phyloP scores from a whole-genome alignment of 371 early-diverging fungal species.

The Gilbertella persicaria region DNA sequence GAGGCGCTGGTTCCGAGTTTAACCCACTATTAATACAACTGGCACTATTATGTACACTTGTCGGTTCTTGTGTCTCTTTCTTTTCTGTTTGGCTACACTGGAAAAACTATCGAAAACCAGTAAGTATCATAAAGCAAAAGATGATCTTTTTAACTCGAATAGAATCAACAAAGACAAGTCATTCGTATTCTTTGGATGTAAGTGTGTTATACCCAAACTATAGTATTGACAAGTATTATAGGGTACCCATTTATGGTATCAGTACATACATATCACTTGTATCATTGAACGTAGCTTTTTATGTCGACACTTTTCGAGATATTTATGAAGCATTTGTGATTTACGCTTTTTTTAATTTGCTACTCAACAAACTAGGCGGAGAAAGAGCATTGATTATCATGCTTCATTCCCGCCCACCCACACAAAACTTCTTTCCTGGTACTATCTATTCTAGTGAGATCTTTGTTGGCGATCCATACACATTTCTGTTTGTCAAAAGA shows the following conservation, averaged over 20 bases:
- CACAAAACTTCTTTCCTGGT: conserved; percentile 85
- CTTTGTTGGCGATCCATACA: conserved; percentile 88
- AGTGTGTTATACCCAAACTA: conserved; percentile 24
- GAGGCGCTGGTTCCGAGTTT: conserved; percentile 64
- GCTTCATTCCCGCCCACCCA: conserved; percentile 76
- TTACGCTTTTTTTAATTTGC: conserved; percentile 89
- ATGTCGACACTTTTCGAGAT: conserved; percentile 91
- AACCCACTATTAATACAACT: conserved; percentile 52
- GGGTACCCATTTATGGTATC: conserved; percentile 91
- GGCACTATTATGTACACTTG: conserved; percentile 59
- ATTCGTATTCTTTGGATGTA: conserved; percentile 90
- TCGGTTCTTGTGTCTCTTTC: conserved; percentile 70
- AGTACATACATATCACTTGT: conserved; percentile 81
- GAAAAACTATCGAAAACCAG: conserved; percentile 91
- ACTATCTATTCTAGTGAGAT: conserved; percentile 75
- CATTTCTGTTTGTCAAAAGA: conserved; percentile 85
- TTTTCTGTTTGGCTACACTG: conserved; percentile 82
- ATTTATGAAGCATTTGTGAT: conserved; percentile 97
- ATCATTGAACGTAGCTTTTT: conserved; percentile 77
- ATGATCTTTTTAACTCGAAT: background rate
- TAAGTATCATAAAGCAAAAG: conserved; percentile 30
- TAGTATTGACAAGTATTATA: conserved; percentile 16
- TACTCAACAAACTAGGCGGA: conserved; percentile 92
- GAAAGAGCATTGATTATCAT: conserved; percentile 81
- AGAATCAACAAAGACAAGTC: conserved; percentile 85